These are phyloP conservation scores for Magnusiomyces magnusii DNA, from an alignment of 1,139 yeast species.

Conservation along the genomic window DNA sequence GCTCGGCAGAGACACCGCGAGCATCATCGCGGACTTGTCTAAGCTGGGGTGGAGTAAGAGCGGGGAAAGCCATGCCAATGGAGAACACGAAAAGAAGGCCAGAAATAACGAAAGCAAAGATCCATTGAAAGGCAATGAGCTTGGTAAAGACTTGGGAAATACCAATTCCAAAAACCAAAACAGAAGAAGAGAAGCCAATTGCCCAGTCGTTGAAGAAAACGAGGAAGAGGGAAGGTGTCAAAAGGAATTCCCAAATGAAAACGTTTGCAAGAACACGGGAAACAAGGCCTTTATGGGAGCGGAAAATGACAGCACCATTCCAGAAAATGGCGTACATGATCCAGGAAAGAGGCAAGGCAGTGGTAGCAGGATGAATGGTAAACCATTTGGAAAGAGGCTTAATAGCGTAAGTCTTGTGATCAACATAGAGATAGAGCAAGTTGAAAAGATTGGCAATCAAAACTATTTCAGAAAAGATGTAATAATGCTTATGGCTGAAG, in stretches of 20 bases:
- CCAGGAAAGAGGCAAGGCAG: conserved; percentile 72
- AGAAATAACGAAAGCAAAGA: conserved; percentile 63
- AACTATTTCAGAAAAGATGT: conserved; percentile 49
- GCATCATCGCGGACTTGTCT: background rate
- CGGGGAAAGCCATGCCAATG: conserved; percentile 37
- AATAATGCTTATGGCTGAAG: conserved; percentile 49
- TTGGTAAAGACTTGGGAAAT: conserved; percentile 61
- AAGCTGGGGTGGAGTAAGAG: conserved; percentile 2
- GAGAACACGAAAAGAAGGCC: conserved; percentile 46
- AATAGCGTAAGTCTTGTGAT: conserved; percentile 53
- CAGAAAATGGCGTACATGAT: conserved; percentile 63
- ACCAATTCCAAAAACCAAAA: conserved; percentile 56
- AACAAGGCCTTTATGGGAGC: conserved; percentile 38
- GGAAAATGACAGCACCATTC: conserved; percentile 71
- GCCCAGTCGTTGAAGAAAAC: conserved; percentile 64
- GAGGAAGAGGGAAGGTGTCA: conserved; percentile 54
- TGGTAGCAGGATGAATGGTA: conserved; percentile 53
- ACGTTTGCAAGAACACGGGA: conserved; percentile 68
- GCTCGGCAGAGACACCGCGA: background rate
- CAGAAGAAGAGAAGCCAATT: conserved; percentile 51
- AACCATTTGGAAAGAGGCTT: conserved; percentile 47
- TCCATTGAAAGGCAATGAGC: conserved; percentile 75
- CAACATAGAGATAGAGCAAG: conserved; percentile 47
- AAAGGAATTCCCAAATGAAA: conserved; percentile 67
- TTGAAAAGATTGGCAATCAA: conserved; percentile 51